Conservation (phyloP, 306 rosid genomes). For the Vicia faba region DNA sequence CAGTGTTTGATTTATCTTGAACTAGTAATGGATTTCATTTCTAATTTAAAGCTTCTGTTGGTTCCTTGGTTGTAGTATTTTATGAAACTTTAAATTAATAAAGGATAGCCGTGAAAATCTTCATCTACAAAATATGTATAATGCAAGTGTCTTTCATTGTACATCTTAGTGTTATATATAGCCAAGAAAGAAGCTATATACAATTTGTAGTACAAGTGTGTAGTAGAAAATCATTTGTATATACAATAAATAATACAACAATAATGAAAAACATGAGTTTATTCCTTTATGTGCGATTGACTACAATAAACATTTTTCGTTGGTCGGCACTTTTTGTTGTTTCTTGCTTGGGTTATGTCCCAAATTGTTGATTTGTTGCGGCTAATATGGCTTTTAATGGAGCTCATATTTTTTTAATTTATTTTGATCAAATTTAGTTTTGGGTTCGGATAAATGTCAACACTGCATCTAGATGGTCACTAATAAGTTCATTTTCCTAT, state of each 20-base stretch:
- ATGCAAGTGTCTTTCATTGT: neutral
- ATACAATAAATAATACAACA: slow-evolving; percentile 6
- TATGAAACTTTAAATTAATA: neutral
- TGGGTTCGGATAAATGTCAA: slow-evolving; percentile 26
- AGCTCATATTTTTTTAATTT: slow-evolving; percentile 22
- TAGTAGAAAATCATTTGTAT: neutral
- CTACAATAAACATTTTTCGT: slow-evolving; percentile 1
- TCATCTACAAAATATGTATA: neutral
- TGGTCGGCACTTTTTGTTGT: neutral
- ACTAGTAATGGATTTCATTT: slow-evolving; percentile 3
- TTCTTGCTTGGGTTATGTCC: slow-evolving; percentile 19
- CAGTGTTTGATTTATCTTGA: neutral
- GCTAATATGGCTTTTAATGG: slow-evolving; percentile 11
- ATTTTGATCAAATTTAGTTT: slow-evolving; percentile 10
- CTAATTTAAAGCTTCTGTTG: neutral
- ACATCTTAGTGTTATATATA: slow-evolving; percentile 1
- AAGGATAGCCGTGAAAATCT: slow-evolving; percentile 8
- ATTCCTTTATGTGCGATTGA: neutral
- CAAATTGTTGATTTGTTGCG: slow-evolving; percentile 18
- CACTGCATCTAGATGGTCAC: slow-evolving; percentile 11
- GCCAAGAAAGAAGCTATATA: neutral
- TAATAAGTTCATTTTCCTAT: slow-evolving; percentile 22
- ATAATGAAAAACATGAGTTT: neutral
- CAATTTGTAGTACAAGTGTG: neutral
- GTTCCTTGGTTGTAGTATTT: neutral